phyloP scores from a whole-genome alignment of 495 filamentous ascomycete genomes.

The Neurospora sp. region DNA sequence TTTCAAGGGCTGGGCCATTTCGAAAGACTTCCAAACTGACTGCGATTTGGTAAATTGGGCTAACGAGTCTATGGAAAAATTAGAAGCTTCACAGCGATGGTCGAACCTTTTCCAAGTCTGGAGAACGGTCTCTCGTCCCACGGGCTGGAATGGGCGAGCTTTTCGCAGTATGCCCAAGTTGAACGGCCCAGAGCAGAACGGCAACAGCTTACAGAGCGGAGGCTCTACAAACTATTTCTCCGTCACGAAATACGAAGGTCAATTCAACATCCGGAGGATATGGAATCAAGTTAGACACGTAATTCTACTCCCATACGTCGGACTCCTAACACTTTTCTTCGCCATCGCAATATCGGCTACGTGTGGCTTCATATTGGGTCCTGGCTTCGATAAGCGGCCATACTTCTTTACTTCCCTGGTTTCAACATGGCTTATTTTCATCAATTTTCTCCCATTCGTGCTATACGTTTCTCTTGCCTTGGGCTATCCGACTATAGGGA shows the following conservation, averaged over 20 bases:
- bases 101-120: background rate
- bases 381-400: accelerated
- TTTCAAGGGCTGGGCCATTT: background rate
- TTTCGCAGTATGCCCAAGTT: background rate
- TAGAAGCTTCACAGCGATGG: background rate
- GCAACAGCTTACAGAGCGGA: background rate
- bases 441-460: background rate
- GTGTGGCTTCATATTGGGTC: background rate
- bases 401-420: background rate
- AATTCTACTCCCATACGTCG: background rate
- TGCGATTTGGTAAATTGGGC: background rate
- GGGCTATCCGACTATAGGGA: background rate
- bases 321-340: background rate
- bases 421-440: background rate
- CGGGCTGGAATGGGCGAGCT: background rate
- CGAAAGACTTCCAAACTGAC: background rate
- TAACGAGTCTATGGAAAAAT: background rate
- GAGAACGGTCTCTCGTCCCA: background rate
- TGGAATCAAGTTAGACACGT: background rate
- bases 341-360: background rate
- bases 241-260: background rate
- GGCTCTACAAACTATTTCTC: background rate
- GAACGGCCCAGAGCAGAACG: background rate
- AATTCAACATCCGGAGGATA: background rate
- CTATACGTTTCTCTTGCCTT: background rate